Evolutionary conservation across 768 basidiomycete genomes (phyloP), one percentile per base, ranked within the genome.

Genomic region (Glaciozyma antarctica): DNA sequence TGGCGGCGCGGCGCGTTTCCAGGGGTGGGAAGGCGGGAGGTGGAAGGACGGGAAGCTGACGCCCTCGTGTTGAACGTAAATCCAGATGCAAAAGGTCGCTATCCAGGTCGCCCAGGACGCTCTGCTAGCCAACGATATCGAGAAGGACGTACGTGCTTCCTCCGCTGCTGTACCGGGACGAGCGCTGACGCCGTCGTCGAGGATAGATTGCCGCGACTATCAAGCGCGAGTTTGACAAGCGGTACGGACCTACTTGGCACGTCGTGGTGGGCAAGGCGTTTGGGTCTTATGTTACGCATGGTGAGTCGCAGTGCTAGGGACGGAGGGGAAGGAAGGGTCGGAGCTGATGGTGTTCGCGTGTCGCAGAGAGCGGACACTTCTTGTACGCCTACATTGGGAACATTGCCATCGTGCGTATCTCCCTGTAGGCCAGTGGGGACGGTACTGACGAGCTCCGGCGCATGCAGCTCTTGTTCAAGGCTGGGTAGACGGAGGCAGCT

Each of bases 231-330:
- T 91, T 93, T 76, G 94, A 98, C 82, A 82, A 85, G 79, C 81
- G 87, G 78, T 86, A 90, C 72, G 90, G 90, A 30, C 85, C 89
- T 63, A 95, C 93, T 72, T 98, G 94, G 94, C 94, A 98, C 77
- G 91, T 92, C 77, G 92, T 98, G 71, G 94, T 94, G 58, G 94
- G 94, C 66, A 97, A 94, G 82, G 94, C 94, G 81, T 97, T 94
- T 84, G 93, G 93, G 58, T 90, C 88, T 79, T 97, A 92, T 76
- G 93, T 97, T 16, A 95, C 93, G 53, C 93, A 95, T 75, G 93
- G 92, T 94, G 24, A 30, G 24, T 47, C 17, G 7, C 19, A 8
- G 22, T 41, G 21, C 8, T 8, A 7, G 32, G 10, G 49, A 2
- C 26, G 49, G 19, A 48, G 3, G 49, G 15, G 26, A 51, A 34